These are phyloP conservation scores for Cyclotella cryptica DNA, from an alignment of 108 stramenopile species.

Conservation along the genomic window DNA sequence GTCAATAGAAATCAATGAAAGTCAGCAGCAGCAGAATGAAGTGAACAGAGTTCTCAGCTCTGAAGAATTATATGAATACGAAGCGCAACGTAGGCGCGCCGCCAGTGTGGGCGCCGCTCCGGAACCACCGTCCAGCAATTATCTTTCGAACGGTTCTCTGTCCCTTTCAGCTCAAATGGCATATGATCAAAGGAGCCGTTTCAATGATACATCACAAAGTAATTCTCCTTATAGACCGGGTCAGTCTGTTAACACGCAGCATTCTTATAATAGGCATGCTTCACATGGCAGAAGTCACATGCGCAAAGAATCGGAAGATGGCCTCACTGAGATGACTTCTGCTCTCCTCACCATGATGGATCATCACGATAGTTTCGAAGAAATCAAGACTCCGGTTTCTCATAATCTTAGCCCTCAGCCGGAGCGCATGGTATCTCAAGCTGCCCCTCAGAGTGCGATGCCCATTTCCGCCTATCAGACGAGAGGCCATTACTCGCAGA, in stretches of 20 bases:
- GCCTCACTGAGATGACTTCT: constrained; percentile 87
- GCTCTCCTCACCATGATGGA: constrained; percentile 83
- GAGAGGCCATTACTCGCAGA: constrained; percentile 1
- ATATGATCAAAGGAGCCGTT: constrained; percentile 14
- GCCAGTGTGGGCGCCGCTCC: constrained; percentile 8
- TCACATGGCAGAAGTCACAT: constrained; percentile 1
- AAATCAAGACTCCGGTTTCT: constrained; percentile 18
- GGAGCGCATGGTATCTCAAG: not conserved
- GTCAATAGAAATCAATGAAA: constrained; percentile 28
- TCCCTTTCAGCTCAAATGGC: constrained; percentile 22
- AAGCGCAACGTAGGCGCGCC: constrained; percentile 22
- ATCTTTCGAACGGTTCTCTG: constrained; percentile 33
- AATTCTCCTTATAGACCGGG: constrained; percentile 15
- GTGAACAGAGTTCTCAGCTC: constrained; percentile 2
- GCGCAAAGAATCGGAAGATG: constrained; percentile 59
- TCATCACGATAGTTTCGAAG: constrained; percentile 68
- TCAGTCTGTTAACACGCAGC: constrained; percentile 6
- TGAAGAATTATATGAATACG: constrained; percentile 20
- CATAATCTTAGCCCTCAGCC: not conserved
- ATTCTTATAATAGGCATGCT: constrained; percentile 14
- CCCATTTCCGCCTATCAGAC: not conserved
- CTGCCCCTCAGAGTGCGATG: constrained; percentile 5
- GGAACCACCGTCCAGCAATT: constrained; percentile 23
- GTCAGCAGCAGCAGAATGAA: constrained; percentile 23
- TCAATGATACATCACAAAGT: not conserved